Percentiles rank a stretch among this genome's conserved stretches.
These are phyloP conservation scores for Nitzschia sp. DNA, from an alignment of 108 stramenopile species.

Conservation along the genomic window DNA sequence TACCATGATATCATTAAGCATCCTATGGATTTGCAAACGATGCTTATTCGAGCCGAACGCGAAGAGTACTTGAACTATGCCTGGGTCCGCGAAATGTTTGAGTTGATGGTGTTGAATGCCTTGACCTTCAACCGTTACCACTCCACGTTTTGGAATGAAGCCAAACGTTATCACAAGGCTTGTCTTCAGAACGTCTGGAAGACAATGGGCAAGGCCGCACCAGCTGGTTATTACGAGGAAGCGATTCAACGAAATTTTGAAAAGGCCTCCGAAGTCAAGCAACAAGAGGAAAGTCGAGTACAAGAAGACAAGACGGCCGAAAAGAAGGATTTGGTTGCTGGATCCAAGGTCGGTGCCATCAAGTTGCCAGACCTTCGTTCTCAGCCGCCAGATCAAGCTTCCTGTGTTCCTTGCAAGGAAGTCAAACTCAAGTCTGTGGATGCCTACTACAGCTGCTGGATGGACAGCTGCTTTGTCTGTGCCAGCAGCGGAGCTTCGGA, in stretches of 20 bases:
- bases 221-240: conserved; percentile 45
- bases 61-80: conserved; percentile 72
- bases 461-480: conserved; percentile 72
- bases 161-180: conserved; percentile 56
- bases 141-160: conserved; percentile 65
- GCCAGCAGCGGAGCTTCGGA: conserved; percentile 68
- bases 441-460: conserved; percentile 56
- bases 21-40: conserved; percentile 97
- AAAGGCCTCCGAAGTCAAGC: conserved; percentile 43
- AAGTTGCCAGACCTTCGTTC: conserved; percentile 42
- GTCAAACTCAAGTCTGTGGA: conserved; percentile 49
- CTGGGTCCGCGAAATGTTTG: conserved; percentile 79
- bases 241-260: conserved; percentile 44
- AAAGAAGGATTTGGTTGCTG: conserved; percentile 71
- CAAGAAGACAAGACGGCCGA: conserved; percentile 59
- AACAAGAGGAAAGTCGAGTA: conserved; percentile 56
- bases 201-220: conserved; percentile 51
- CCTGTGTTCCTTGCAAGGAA: conserved; percentile 56
- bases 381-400: conserved; percentile 46
- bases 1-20: conserved; percentile 90
- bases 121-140: conserved; percentile 75
- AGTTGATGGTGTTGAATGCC: conserved; percentile 86
- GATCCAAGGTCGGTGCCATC: conserved; percentile 44
- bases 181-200: conserved; percentile 47
- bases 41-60: conserved; percentile 53